Evolutionary conservation across 805 yeast genomes (phyloP).

Genomic region (Limtongozyma cylindracea): DNA sequence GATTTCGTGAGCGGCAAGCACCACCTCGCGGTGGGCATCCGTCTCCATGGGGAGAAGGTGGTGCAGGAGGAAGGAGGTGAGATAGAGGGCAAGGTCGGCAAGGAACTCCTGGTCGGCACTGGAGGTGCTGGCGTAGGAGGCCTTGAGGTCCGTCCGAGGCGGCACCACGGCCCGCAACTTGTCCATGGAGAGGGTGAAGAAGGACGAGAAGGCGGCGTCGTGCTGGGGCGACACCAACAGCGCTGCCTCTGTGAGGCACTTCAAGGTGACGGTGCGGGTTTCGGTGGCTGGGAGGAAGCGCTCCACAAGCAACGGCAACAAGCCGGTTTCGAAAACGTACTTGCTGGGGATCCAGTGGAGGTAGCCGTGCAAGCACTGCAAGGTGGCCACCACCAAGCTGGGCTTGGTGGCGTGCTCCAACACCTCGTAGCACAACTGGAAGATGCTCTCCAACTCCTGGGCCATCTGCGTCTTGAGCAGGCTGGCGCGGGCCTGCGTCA

Average conservation of each 20-base stretch:
- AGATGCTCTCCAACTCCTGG: conserved; percentile 80
- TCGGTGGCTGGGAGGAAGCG: conserved; percentile 60
- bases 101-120: conserved; percentile 79
- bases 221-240: conserved; percentile 28
- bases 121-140: conserved; percentile 48
- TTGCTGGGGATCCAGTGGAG: conserved; percentile 88
- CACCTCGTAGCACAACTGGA: conserved; percentile 80
- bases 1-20: conserved; percentile 54
- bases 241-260: conserved; percentile 84
- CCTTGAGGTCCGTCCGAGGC: conserved; percentile 34
- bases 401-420: conserved; percentile 75
- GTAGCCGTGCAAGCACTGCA: conserved; percentile 61
- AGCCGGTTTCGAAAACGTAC: conserved; percentile 70
- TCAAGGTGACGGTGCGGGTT: conserved; percentile 64
- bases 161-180: conserved; percentile 51
- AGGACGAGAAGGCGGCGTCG: conserved; percentile 30
- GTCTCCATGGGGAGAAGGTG: conserved; percentile 46
- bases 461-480: conserved; percentile 64
- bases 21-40: conserved; percentile 15
- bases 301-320: conserved; percentile 42
- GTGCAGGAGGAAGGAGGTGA: conserved; percentile 59
- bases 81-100: conserved; percentile 85
- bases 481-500: conserved; percentile 88
- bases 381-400: conserved; percentile 61
- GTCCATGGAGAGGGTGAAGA: conserved; percentile 54